phyloP scores from a whole-genome alignment of 768 basidiomycete species.

The Dioszegia hungarica region DNA sequence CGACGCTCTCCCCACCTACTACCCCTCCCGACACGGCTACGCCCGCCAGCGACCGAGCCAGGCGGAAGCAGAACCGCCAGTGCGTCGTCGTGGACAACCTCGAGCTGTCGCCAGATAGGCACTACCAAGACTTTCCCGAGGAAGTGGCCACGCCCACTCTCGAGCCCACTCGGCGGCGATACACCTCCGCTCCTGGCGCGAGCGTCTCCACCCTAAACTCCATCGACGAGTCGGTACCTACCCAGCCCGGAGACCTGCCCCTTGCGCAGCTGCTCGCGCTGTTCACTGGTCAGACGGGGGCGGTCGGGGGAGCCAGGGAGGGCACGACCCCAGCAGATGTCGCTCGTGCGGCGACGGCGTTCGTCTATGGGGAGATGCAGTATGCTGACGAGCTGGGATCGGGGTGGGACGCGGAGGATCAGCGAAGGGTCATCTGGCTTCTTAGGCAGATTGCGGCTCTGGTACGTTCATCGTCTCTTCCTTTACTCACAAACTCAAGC shows the following conservation, averaged over 20 bases:
- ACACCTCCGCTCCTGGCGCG: not conserved
- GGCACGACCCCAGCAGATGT: slow-evolving; percentile 2
- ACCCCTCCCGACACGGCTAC: not conserved
- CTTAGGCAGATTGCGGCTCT: slow-evolving; percentile 4
- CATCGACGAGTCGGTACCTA: not conserved
- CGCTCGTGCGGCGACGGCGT: not conserved
- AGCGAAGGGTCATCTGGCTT: slow-evolving; percentile 7
- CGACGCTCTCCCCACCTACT: not conserved
- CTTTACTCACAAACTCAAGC: not conserved
- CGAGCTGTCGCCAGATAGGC: not conserved
- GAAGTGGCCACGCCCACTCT: not conserved
- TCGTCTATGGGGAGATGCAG: slow-evolving; percentile 1
- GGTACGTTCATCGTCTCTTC: not conserved
- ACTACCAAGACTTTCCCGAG: not conserved
- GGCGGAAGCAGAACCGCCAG: slow-evolving; percentile 1
- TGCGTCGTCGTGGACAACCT: slow-evolving; percentile 5
- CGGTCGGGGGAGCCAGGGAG: not conserved
- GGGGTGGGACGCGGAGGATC: slow-evolving; percentile 6
- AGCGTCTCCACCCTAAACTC: not conserved
- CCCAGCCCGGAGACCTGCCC: not conserved
- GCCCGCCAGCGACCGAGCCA: not conserved
- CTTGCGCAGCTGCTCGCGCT: not conserved
- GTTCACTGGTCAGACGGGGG: not conserved
- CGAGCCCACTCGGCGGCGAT: not conserved
- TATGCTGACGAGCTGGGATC: not conserved